Percentiles rank a stretch among this genome's conserved stretches.
Conservation (phyloP, 2,329 filamentous ascomycete genomes). For the Neonectria sp. region DNA sequence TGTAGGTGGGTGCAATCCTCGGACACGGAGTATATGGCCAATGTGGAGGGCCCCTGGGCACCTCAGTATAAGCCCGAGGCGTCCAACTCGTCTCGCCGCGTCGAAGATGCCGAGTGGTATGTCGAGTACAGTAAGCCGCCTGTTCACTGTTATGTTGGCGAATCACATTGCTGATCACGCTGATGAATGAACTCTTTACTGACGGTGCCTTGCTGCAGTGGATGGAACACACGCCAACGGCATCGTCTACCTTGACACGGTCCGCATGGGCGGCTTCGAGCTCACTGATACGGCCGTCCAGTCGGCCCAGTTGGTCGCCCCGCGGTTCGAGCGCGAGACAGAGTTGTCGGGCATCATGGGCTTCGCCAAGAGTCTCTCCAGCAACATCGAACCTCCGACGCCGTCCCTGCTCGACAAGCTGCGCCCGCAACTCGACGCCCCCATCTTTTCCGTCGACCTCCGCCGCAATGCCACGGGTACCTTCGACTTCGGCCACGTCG, state of each 20-base stretch:
- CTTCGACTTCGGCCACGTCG: conserved; percentile 67
- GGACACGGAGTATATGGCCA: conserved; percentile 58
- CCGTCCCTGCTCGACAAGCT: conserved; percentile 63
- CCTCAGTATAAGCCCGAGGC: conserved; percentile 61
- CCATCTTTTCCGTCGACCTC: conserved; percentile 67
- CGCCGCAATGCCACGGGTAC: conserved; percentile 62
- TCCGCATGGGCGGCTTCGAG: conserved; percentile 61
- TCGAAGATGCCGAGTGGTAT: conserved; percentile 63
- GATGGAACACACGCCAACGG: conserved; percentile 63
- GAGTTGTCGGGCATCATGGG: conserved; percentile 67
- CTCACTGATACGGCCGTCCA: conserved; percentile 65
- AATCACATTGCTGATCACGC: not conserved
- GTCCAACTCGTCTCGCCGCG: conserved; percentile 59
- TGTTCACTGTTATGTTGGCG: conserved; percentile 4
- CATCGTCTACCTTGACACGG: conserved; percentile 65
- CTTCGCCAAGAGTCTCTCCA: conserved; percentile 63
- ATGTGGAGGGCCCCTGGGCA: conserved; percentile 54
- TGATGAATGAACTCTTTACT: not conserved
- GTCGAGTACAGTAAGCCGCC: conserved; percentile 64
- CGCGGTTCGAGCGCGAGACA: conserved; percentile 59
- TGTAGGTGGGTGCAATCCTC: conserved; percentile 69
- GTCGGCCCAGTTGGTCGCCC: conserved; percentile 61
- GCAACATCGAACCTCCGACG: conserved; percentile 59
- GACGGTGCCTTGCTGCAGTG: conserved; percentile 46
- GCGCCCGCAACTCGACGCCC: conserved; percentile 54